Conservation (phyloP, 129 eudicot genomes). For the Flaveria brownii region DNA sequence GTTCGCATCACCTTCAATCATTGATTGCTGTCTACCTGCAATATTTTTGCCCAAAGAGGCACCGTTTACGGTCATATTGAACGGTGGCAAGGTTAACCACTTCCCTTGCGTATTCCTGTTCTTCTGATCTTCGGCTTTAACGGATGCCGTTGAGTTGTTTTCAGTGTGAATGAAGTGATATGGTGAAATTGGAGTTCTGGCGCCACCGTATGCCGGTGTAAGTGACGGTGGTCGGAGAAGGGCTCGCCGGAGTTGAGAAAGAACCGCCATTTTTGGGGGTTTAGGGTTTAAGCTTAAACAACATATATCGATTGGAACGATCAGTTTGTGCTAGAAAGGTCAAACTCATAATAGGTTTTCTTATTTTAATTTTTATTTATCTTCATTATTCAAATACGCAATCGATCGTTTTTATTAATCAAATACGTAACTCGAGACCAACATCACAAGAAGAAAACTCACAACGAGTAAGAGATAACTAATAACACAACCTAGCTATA, state of each 20-base stretch:
- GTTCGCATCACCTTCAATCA: slow-evolving; percentile 1
- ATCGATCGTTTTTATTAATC: no score
- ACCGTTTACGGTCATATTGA: slow-evolving; percentile 46
- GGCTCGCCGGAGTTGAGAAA: slow-evolving; percentile 47
- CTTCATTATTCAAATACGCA: no score
- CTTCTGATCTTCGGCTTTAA: slow-evolving; percentile 27
- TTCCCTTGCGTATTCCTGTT: slow-evolving; percentile 34
- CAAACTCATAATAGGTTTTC: no score
- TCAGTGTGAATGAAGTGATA: slow-evolving; percentile 18
- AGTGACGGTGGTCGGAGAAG: slow-evolving; percentile 36
- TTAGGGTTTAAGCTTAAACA: slow-evolving; percentile 26
- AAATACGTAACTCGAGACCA: no score
- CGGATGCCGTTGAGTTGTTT: slow-evolving; percentile 26
- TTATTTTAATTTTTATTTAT: no score
- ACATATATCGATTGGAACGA: background rate
- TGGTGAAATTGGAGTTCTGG: slow-evolving; percentile 3
- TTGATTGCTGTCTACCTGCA: background rate
- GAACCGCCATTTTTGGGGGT: slow-evolving; percentile 47
- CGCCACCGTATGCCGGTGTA: slow-evolving; percentile 28
- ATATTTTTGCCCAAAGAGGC: slow-evolving; percentile 59
- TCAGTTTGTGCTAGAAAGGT: no score
- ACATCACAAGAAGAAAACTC: no score
- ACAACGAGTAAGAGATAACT: no score
- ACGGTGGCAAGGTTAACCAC: slow-evolving; percentile 84
- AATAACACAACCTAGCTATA: no score